Percentiles rank a stretch among this genome's conserved stretches.
Evolutionary conservation across 805 yeast genomes (phyloP).

Genomic region (Priceomyces melissophilus): DNA sequence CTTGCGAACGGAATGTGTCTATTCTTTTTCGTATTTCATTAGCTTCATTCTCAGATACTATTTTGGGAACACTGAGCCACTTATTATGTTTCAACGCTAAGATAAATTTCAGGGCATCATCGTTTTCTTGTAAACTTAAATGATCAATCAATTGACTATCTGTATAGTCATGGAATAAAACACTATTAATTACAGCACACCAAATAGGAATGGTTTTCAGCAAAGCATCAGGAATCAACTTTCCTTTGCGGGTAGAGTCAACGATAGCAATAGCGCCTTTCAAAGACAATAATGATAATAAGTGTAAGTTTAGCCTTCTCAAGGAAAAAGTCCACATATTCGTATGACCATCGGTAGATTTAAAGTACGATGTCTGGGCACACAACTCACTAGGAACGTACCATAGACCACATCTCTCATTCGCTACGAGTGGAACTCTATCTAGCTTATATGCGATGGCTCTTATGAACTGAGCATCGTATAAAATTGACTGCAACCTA

Average conservation of each 20-base stretch:
- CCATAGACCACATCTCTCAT: constrained; percentile 88
- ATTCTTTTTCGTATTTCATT: constrained; percentile 46
- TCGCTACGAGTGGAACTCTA: constrained; percentile 54
- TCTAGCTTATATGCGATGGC: constrained; percentile 12
- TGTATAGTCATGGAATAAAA: constrained; percentile 39
- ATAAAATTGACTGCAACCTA: constrained; percentile 67
- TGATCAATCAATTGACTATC: constrained; percentile 2
- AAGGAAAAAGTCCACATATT: constrained; percentile 76
- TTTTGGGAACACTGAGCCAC: constrained; percentile 37
- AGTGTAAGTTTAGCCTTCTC: constrained; percentile 70
- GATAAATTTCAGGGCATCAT: constrained; percentile 1
- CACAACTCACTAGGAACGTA: constrained; percentile 51
- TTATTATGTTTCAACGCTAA: constrained; percentile 15
- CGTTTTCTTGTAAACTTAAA: constrained; percentile 1
- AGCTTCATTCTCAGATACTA: constrained; percentile 57
- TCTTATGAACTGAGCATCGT: constrained; percentile 54
- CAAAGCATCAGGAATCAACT: constrained; percentile 79
- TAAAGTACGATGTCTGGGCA: constrained; percentile 63
- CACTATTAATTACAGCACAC: constrained; percentile 73
- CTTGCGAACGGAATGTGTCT: constrained; percentile 46
- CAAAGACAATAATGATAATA: constrained; percentile 46
- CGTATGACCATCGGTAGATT: constrained; percentile 89
- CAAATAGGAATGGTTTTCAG: constrained; percentile 88
- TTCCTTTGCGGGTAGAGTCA: constrained; percentile 86
- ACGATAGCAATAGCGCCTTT: constrained; percentile 56